phyloP scores from a whole-genome alignment of 768 basidiomycete species.

The Kwoniella sp. region DNA sequence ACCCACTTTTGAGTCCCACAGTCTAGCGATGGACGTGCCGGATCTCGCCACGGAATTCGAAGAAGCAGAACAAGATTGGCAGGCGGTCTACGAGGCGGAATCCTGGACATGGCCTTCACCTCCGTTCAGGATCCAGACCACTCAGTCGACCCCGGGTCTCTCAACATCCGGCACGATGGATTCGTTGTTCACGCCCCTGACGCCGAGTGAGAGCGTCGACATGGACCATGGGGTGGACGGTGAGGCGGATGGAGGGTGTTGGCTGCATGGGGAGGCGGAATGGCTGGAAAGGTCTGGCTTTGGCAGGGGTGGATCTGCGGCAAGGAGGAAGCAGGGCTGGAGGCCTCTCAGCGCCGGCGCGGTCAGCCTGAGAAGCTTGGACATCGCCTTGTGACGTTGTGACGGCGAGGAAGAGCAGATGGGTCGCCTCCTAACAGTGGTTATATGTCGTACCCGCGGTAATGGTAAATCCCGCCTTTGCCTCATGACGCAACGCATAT shows the following conservation, averaged over 20 bases:
- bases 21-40: no score
- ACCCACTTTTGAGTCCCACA: no score
- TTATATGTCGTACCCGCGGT: no score
- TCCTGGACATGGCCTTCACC: slow-evolving; percentile 12
- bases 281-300: background rate
- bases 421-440: no score
- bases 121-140: slow-evolving; percentile 1
- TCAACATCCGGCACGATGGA: slow-evolving; percentile 9
- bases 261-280: slow-evolving; percentile 7
- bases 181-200: background rate
- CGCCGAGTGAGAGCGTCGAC: slow-evolving; percentile 1
- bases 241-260: slow-evolving; percentile 1
- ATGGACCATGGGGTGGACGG: background rate
- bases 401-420: no score
- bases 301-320: background rate
- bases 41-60: no score
- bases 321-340: background rate
- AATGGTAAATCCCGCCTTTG: no score
- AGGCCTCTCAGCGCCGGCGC: background rate
- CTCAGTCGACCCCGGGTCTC: slow-evolving; percentile 2
- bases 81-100: slow-evolving; percentile 5
- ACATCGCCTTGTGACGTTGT: slow-evolving; percentile 5
- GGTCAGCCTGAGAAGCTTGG: slow-evolving; percentile 1
- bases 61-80: slow-evolving; percentile 2
- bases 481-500: no score